Percentiles rank a stretch among this genome's conserved stretches.
Conservation (phyloP, 2,329 filamentous ascomycete genomes). For the Cercospora beticola region DNA sequence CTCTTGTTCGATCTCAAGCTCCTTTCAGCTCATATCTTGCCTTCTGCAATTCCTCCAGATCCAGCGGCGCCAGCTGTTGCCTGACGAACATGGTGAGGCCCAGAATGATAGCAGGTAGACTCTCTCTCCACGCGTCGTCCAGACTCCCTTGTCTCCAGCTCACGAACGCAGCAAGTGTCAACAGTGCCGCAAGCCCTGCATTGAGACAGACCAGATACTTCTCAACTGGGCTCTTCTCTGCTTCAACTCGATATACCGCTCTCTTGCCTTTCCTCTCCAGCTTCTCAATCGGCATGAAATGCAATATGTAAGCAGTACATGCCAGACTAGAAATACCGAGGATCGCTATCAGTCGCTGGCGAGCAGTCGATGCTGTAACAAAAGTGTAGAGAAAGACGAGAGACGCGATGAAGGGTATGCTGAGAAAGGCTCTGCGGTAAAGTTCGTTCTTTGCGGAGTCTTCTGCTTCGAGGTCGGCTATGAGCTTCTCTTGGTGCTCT, state of each 20-base stretch:
- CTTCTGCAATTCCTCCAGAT: constrained; percentile 32
- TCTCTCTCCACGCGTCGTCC: constrained; percentile 38
- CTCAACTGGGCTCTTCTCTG: constrained; percentile 52
- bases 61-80: constrained; percentile 45
- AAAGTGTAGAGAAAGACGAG: constrained; percentile 57
- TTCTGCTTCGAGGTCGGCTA: constrained; percentile 54
- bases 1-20: constrained; percentile 46
- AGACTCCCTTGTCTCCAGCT: constrained; percentile 35
- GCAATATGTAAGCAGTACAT: constrained; percentile 61
- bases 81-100: constrained; percentile 61
- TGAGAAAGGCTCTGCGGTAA: constrained; percentile 53
- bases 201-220: constrained; percentile 63
- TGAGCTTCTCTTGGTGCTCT: constrained; percentile 67
- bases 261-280: constrained; percentile 42
- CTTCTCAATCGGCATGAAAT: constrained; percentile 48
- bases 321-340: constrained; percentile 64
- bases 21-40: constrained; percentile 46
- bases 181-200: constrained; percentile 54
- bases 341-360: constrained; percentile 50
- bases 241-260: constrained; percentile 32
- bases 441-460: constrained; percentile 46
- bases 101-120: constrained; percentile 56
- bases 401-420: constrained; percentile 58
- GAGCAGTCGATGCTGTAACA: constrained; percentile 39
- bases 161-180: constrained; percentile 50